phyloP scores from a whole-genome alignment of 352 stramenopile species.

The Thalassiosira exigua region DNA sequence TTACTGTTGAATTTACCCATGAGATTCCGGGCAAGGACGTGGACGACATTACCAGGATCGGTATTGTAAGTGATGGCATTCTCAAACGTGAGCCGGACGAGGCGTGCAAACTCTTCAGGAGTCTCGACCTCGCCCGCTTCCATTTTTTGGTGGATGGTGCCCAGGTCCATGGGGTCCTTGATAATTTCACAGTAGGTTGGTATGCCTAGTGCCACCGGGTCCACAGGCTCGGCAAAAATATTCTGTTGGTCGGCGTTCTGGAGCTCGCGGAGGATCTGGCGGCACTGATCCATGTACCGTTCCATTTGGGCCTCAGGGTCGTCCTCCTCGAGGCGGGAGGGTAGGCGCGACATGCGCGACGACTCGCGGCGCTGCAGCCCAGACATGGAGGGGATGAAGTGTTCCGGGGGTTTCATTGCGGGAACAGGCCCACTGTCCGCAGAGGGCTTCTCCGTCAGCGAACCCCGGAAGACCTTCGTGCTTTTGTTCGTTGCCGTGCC shows the following conservation, averaged over 20 bases:
- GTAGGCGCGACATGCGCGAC: slow-evolving; percentile 65
- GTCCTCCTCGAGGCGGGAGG: slow-evolving; percentile 76
- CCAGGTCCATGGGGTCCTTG: slow-evolving; percentile 86
- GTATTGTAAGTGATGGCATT: slow-evolving; percentile 89
- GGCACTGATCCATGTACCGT: slow-evolving; percentile 76
- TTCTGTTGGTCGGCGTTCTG: slow-evolving; percentile 66
- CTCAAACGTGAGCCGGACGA: slow-evolving; percentile 87
- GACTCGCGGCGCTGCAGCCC: slow-evolving; percentile 72
- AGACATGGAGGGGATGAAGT: slow-evolving; percentile 43
- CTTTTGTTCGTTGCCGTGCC: slow-evolving; percentile 20
- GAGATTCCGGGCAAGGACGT: slow-evolving; percentile 69
- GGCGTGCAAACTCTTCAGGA: slow-evolving; percentile 70
- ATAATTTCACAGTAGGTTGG: slow-evolving; percentile 87
- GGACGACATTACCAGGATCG: slow-evolving; percentile 77
- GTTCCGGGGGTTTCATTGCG: slow-evolving; percentile 47
- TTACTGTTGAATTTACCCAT: slow-evolving; percentile 79
- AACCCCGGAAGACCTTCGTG: slow-evolving; percentile 48
- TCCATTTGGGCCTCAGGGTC: slow-evolving; percentile 74
- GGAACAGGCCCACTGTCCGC: slow-evolving; percentile 37
- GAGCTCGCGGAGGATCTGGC: slow-evolving; percentile 71
- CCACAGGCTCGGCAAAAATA: slow-evolving; percentile 87
- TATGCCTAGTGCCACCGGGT: slow-evolving; percentile 77
- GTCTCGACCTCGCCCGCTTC: slow-evolving; percentile 75
- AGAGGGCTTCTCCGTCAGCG: slow-evolving; percentile 42
- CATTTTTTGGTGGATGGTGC: slow-evolving; percentile 82